Conservation (phyloP, 2,329 filamentous ascomycete species). For the Trichoderma cornu-damae region DNA sequence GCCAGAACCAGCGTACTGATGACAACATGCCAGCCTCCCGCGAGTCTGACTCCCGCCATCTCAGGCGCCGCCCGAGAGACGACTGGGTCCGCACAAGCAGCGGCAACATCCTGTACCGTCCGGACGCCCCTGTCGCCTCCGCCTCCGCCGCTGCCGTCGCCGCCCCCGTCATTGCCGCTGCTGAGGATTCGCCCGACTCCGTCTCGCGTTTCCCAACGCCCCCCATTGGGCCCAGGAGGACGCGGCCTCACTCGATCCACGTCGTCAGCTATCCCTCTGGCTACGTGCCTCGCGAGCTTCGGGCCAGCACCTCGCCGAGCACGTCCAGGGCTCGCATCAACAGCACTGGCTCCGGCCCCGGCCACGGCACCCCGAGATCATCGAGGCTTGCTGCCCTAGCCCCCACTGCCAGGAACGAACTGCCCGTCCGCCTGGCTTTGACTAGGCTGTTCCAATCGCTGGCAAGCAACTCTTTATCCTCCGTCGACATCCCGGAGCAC, state of each 20-base stretch:
- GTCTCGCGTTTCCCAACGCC: constrained; percentile 32
- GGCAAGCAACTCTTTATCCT: constrained; percentile 14
- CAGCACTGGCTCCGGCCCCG: background rate
- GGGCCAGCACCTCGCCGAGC: constrained; percentile 20
- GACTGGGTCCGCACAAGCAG: constrained; percentile 25
- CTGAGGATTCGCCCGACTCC: constrained; percentile 12
- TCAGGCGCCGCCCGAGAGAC: constrained; percentile 18
- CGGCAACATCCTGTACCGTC: constrained; percentile 31
- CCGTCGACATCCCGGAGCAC: constrained; percentile 12
- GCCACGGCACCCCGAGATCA: background rate
- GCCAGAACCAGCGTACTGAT: constrained; percentile 7
- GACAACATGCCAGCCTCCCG: constrained; percentile 14
- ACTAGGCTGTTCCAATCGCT: constrained; percentile 13
- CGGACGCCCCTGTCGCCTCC: constrained; percentile 17
- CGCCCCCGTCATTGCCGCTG: background rate
- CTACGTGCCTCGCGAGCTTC: constrained; percentile 43
- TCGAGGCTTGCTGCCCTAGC: constrained; percentile 5
- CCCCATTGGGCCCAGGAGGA: constrained; percentile 37
- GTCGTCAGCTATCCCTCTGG: constrained; percentile 40
- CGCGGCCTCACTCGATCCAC: constrained; percentile 40
- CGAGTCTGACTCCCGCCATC: constrained; percentile 13
- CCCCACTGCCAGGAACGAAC: background rate
- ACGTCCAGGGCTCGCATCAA: background rate
- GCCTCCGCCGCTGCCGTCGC: constrained; percentile 5
- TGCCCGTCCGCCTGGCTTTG: constrained; percentile 12